These are phyloP conservation scores for Arthromyces matolae DNA, from an alignment of 768 basidiomycete genomes.

Conservation along the genomic window DNA sequence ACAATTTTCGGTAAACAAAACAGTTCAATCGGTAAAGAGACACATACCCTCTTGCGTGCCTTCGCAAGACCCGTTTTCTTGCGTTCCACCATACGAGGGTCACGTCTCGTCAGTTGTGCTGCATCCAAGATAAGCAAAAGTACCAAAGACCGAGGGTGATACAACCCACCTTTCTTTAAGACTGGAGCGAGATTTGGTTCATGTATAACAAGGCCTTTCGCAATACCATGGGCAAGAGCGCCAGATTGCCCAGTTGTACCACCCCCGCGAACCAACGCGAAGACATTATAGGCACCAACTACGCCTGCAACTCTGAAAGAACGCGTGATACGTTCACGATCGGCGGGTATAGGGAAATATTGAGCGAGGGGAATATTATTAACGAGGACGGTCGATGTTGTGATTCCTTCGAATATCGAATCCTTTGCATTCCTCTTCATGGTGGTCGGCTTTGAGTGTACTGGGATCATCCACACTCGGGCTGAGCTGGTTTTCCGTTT, in stretches of 20 bases:
- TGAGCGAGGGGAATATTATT: conserved; percentile 78
- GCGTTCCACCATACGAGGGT: conserved; percentile 97
- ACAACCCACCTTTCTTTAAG: conserved; percentile 67
- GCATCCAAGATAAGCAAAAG: conserved; percentile 12
- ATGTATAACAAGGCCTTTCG: conserved; percentile 70
- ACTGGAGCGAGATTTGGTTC: conserved; percentile 61
- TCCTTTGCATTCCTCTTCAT: conserved; percentile 3
- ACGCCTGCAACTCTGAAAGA: conserved; percentile 83
- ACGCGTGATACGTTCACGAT: conserved; percentile 78
- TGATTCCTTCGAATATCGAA: conserved; percentile 28
- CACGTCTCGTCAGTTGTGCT: conserved; percentile 86
- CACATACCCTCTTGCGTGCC: conserved; percentile 85
- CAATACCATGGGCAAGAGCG: conserved; percentile 74
- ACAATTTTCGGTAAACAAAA: conserved; percentile 12
- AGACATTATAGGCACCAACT: conserved; percentile 80
- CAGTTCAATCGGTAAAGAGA: conserved; percentile 3
- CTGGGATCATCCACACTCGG: conserved; percentile 89
- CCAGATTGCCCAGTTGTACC: conserved; percentile 93
- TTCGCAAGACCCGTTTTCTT: conserved; percentile 95
- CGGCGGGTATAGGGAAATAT: conserved; percentile 72
- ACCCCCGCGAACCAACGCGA: conserved; percentile 76
- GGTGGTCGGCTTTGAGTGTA: conserved; percentile 24
- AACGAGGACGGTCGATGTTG: conserved; percentile 69
- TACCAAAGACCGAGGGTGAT: conserved; percentile 3
- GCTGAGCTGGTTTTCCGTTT: conserved; percentile 88